Conservation (phyloP, 371 early-diverging fungal genomes). For the Rhizopus stolonifer region DNA sequence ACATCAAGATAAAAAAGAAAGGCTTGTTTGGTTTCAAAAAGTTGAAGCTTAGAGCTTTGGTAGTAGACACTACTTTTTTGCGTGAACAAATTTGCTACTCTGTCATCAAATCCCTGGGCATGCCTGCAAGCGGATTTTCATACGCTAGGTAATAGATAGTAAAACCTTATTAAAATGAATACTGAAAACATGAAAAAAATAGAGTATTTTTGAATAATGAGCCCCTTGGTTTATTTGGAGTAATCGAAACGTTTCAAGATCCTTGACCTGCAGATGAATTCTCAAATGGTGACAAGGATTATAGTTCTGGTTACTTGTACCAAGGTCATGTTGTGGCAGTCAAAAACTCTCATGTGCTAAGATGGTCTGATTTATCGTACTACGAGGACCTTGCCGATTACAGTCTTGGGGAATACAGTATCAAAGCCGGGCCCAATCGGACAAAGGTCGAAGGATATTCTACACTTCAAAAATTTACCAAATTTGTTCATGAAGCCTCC, state of each 20-base stretch:
- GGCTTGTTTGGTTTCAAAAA: conserved; percentile 41
- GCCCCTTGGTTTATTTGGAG: conserved; percentile 22
- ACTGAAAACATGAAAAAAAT: not conserved
- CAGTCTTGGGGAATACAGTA: conserved; percentile 16
- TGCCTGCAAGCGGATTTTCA: conserved; percentile 39
- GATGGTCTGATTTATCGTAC: conserved; percentile 19
- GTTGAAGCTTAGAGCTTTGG: conserved; percentile 49
- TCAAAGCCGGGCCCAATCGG: conserved; percentile 15
- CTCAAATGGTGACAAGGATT: conserved; percentile 4
- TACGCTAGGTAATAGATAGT: conserved; percentile 32
- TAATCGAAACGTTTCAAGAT: conserved; percentile 22
- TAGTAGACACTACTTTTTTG: conserved; percentile 41
- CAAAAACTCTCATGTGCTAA: too few relatives aligned
- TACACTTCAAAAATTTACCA: conserved; percentile 21
- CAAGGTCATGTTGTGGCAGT: too few relatives aligned
- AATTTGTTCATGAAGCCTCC: conserved; percentile 8
- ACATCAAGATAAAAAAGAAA: conserved; percentile 13
- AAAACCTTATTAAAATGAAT: not conserved
- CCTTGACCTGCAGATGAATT: conserved; percentile 22
- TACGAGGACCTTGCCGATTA: conserved; percentile 7
- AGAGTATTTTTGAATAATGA: conserved; percentile 17
- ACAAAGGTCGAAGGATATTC: not conserved
- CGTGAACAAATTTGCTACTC: conserved; percentile 45
- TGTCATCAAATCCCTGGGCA: conserved; percentile 40
- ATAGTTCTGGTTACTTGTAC: conserved; percentile 13